A percentile compares a stretch with the other conserved stretches of the same genome.
Evolutionary conservation across 441 rosid genomes (phyloP).

Genomic region (Populus hybrid): DNA sequence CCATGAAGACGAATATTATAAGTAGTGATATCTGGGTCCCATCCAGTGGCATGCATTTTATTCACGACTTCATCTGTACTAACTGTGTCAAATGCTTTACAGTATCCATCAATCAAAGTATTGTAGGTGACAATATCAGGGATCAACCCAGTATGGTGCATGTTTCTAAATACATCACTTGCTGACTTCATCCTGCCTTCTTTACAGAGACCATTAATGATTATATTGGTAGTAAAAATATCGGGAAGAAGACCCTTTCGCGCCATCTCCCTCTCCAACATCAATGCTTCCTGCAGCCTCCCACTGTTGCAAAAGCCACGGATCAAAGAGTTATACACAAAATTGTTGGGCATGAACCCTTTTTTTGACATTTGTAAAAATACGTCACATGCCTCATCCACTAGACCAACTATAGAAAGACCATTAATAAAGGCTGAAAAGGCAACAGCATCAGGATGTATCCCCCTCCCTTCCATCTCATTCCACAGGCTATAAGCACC

Average conservation of each 20-base stretch:
- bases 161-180: slow-evolving; percentile 35
- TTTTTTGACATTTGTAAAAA: slow-evolving; percentile 51
- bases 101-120: slow-evolving; percentile 61
- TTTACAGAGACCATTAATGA: slow-evolving; percentile 61
- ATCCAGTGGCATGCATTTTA: slow-evolving; percentile 46
- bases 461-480: slow-evolving; percentile 51
- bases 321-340: slow-evolving; percentile 56
- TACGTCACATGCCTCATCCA: slow-evolving; percentile 53
- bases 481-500: slow-evolving; percentile 60
- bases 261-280: slow-evolving; percentile 54
- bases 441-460: slow-evolving; percentile 56
- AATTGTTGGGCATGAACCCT: slow-evolving; percentile 63
- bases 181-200: slow-evolving; percentile 53
- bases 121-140: slow-evolving; percentile 69
- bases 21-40: slow-evolving; percentile 59
- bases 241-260: slow-evolving; percentile 60
- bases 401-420: slow-evolving; percentile 50
- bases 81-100: slow-evolving; percentile 50
- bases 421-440: slow-evolving; percentile 70
- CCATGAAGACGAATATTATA: slow-evolving; percentile 56
- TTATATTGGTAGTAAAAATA: slow-evolving; percentile 50
- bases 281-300: slow-evolving; percentile 45
- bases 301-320: slow-evolving; percentile 56
- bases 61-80: slow-evolving; percentile 42
- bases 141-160: slow-evolving; percentile 43